Percentiles rank a stretch among this genome's conserved stretches.
Conservation (phyloP, 768 basidiomycete genomes). For the Pisolithus marmoratus region DNA sequence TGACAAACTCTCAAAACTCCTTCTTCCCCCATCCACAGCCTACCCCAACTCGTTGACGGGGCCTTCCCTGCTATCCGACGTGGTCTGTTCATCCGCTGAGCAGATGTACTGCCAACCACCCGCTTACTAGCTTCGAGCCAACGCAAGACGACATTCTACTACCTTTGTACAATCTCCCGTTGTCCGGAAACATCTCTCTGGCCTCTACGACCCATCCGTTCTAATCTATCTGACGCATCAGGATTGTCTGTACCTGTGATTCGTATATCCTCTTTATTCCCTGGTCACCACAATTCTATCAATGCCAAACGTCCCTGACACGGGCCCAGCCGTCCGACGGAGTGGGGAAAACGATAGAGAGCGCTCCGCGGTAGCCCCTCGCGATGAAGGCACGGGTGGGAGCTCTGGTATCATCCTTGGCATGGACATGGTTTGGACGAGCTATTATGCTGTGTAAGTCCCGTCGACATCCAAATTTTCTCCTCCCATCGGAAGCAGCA, state of each 20-base stretch:
- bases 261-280: not conserved
- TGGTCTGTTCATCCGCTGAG: no score
- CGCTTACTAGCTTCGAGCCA: no score
- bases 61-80: no score
- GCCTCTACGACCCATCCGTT: no score
- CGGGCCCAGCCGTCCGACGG: not conserved
- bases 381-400: constrained; percentile 42
- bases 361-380: constrained; percentile 5
- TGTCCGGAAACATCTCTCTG: no score
- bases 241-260: not conserved
- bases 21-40: no score
- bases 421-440: constrained; percentile 48
- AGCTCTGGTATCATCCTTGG: constrained; percentile 52
- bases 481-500: not conserved
- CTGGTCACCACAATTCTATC: not conserved
- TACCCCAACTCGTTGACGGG: no score
- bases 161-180: no score
- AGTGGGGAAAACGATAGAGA: constrained; percentile 7
- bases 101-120: no score
- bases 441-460: constrained; percentile 57
- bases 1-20: no score
- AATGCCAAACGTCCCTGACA: constrained; percentile 11
- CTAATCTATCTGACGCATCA: no score
- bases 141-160: no score
- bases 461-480: not conserved